Base-by-base conservation (phyloP, 176 grass and related monocot species). In the Carex littledalei region DNA sequence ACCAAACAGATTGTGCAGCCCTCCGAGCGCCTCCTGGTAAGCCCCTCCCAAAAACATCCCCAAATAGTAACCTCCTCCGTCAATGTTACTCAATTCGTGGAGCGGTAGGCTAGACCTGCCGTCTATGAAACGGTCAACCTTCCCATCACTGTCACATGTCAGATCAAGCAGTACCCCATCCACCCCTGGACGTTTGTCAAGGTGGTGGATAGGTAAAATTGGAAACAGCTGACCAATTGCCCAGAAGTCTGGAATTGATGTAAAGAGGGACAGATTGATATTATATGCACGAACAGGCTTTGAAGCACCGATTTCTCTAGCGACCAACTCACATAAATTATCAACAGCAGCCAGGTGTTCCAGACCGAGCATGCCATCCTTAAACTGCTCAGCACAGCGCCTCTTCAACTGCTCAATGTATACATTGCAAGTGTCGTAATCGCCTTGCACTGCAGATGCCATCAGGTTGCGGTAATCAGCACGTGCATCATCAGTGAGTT, bases 31-130 rank as follows among this genome's bases (percentile, higher is more conserved):
- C 88, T 98, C 95, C 89, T 98, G 95, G 88, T 98, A 98, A 41
- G 95, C 93, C 81, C 95, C 95, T 8, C 95, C 95, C 57, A 98
- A 83, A 84, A 98, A 98, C 95, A 98, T 98, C 79, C 95, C 95
- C n/a, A 98, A 81, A 85, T 92, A 95, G 88, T 98, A 98, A 5
- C 92, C 85, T 4, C 87, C 52, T 15, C 84, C 84, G 39, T 87
- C 84, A 67, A 84, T 84, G 61, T 57, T 22, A 9, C 84, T 31
- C 21, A 97, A 80, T 63, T 97, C 90, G 85, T 97, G 94, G 84
- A 97, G 89, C 1, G 94, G 92, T 2, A 97, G 86, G 84, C 90
- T 97, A 41, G 81, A 79, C 84, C 84, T 69, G 58, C 92, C 94
- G 12, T 91, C 90, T 79, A 97, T 94, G 86, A 97, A 97, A 7